These are phyloP conservation scores for Nakataea oryzae DNA, from an alignment of 2,329 filamentous ascomycete species.

Conservation along the genomic window DNA sequence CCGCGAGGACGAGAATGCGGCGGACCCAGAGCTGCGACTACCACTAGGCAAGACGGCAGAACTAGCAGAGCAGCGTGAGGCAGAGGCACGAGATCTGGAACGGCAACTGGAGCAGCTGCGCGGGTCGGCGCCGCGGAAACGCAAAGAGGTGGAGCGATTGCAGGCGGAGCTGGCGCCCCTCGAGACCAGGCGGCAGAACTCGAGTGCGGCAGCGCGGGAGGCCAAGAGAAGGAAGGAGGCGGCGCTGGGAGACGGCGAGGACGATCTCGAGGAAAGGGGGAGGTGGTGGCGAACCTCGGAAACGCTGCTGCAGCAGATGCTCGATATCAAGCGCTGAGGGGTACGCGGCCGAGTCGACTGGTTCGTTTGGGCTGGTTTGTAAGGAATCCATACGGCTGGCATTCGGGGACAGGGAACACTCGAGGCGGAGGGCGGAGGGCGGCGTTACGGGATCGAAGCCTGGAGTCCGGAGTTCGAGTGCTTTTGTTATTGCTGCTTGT, in stretches of 20 bases:
- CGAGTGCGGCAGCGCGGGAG: slow-evolving; percentile 58
- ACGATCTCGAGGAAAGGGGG: slow-evolving; percentile 66
- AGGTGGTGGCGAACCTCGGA: slow-evolving; percentile 68
- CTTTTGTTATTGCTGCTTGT: no score
- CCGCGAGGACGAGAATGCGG: background rate
- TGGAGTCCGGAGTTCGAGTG: no score
- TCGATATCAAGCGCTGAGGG: slow-evolving; percentile 19
- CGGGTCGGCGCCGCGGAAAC: slow-evolving; percentile 52
- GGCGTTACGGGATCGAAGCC: no score
- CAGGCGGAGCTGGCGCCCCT: slow-evolving; percentile 58
- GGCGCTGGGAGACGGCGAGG: slow-evolving; percentile 53
- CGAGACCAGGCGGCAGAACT: slow-evolving; percentile 50
- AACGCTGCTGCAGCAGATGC: slow-evolving; percentile 47
- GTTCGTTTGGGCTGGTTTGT: no score
- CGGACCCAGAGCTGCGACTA: slow-evolving; percentile 38
- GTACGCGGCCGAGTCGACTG: background rate
- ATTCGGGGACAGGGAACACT: no score
- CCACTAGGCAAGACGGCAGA: slow-evolving; percentile 46
- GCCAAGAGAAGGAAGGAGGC: slow-evolving; percentile 58
- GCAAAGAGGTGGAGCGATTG: slow-evolving; percentile 55
- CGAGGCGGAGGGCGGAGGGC: no score
- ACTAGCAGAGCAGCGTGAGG: slow-evolving; percentile 38
- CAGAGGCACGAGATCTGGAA: slow-evolving; percentile 45
- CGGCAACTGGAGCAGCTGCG: slow-evolving; percentile 54
- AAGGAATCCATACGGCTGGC: no score